These are phyloP conservation scores for Fraxinus anomala DNA, from an alignment of 257 asterid species.

Conservation along the genomic window DNA sequence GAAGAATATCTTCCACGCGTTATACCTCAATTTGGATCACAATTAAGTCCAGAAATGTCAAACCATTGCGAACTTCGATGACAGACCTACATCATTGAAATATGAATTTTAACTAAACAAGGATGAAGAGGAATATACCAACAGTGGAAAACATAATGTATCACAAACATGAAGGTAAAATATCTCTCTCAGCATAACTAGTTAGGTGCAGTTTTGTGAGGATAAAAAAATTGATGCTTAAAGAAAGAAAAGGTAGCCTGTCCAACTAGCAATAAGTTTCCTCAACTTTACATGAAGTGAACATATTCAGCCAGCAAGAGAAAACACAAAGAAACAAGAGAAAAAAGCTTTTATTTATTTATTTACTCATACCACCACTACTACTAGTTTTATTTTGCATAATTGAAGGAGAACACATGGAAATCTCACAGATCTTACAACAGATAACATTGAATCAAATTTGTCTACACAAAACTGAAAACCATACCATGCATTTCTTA, in stretches of 20 bases:
- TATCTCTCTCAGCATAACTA: not conserved
- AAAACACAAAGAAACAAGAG: not conserved
- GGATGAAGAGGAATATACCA: too few relatives aligned
- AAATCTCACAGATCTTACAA: not conserved
- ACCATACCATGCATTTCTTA: not conserved
- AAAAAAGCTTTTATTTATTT: not conserved
- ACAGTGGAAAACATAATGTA: slow-evolving; percentile 1
- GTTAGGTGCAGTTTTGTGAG: too few relatives aligned
- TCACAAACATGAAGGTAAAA: too few relatives aligned
- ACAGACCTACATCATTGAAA: slow-evolving; percentile 68
- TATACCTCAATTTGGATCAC: slow-evolving; percentile 96
- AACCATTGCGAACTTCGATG: slow-evolving; percentile 95
- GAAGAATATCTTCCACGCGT: slow-evolving; percentile 7
- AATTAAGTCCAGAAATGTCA: slow-evolving; percentile 95
- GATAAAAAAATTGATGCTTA: too few relatives aligned
- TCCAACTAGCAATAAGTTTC: not conserved
- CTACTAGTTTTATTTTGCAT: not conserved
- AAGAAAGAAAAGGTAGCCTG: too few relatives aligned
- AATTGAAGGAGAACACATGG: not conserved
- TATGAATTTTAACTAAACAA: slow-evolving; percentile 22
- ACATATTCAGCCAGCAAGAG: not conserved
- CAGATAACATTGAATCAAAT: not conserved
- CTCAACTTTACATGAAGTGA: not conserved
- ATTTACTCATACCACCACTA: not conserved
- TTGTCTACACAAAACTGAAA: not conserved